Percentiles rank a stretch among this genome's conserved stretches.
phyloP scores from a whole-genome alignment of 805 yeast genomes.

The Yamadazyma sp. region DNA sequence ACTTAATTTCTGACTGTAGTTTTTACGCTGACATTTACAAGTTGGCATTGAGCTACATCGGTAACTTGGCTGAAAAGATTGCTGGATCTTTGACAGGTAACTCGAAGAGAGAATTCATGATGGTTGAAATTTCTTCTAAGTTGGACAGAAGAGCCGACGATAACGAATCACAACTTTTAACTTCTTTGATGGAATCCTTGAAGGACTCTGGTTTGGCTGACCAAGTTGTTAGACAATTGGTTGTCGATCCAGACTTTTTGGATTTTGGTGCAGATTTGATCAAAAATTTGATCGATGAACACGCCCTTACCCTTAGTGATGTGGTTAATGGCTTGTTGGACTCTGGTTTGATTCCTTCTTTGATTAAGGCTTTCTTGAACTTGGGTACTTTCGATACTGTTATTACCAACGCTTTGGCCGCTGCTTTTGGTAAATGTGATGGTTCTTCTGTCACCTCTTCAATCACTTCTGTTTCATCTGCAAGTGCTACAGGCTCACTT shows the following conservation, averaged over 20 bases:
- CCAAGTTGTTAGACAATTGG: conserved; percentile 36
- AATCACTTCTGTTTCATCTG: conserved; percentile 20
- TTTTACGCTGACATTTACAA: conserved; percentile 41
- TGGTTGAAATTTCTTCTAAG: conserved; percentile 1
- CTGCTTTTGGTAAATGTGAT: conserved; percentile 40
- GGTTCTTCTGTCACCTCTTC: conserved; percentile 28
- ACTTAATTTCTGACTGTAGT: conserved; percentile 36
- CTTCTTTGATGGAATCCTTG: conserved; percentile 43
- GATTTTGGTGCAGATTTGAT: conserved; percentile 40
- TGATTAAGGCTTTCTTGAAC: conserved; percentile 40
- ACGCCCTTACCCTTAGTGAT: conserved; percentile 27
- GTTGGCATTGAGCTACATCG: conserved; percentile 31
- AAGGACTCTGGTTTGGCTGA: conserved; percentile 43
- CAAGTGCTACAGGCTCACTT: conserved; percentile 19
- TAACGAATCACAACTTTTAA: conserved; percentile 20
- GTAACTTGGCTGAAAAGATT: conserved; percentile 30
- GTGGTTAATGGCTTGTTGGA: conserved; percentile 29
- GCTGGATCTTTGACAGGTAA: conserved; percentile 23
- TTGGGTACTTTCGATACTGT: conserved; percentile 38
- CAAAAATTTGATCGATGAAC: conserved; percentile 26
- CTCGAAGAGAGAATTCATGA: conserved; percentile 24
- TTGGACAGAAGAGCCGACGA: conserved; percentile 5
- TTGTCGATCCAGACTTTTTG: conserved; percentile 38
- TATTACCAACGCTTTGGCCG: conserved; percentile 43
- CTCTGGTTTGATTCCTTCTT: conserved; percentile 39